Percentiles rank a stretch among this genome's conserved stretches.
Evolutionary conservation across 768 basidiomycete genomes (phyloP).

Genomic region (Paxillus rubicundulus): DNA sequence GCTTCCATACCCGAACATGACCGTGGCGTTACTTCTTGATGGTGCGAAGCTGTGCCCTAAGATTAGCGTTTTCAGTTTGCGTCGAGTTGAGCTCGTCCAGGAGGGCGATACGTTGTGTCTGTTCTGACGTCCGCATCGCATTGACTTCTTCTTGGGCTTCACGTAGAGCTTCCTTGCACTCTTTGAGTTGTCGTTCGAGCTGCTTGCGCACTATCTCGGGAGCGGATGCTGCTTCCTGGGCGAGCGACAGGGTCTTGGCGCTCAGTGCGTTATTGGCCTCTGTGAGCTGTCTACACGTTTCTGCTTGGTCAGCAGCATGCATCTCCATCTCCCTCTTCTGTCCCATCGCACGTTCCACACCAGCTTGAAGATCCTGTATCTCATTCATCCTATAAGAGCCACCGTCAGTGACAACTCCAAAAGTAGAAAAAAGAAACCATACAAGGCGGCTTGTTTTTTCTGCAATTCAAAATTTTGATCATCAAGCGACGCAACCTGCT

Average conservation of each 20-base stretch:
- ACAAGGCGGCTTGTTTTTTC: conserved; percentile 57
- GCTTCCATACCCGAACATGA: not conserved
- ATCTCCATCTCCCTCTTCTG: conserved; percentile 73
- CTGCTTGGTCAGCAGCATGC: conserved; percentile 68
- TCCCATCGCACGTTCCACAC: conserved; percentile 53
- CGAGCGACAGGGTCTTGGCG: conserved; percentile 57
- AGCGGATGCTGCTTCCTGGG: conserved; percentile 36
- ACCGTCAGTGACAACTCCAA: conserved; percentile 1
- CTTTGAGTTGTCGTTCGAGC: conserved; percentile 61
- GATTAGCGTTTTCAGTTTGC: conserved; percentile 72
- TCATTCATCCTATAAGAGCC: conserved; percentile 58
- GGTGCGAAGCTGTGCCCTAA: conserved; percentile 70
- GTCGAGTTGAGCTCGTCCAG: conserved; percentile 85
- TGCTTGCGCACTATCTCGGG: conserved; percentile 54
- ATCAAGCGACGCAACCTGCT: conserved; percentile 78
- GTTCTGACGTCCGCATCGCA: conserved; percentile 65
- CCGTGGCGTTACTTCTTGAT: conserved; percentile 34
- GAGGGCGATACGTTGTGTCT: conserved; percentile 77
- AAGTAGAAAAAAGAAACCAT: conserved; percentile 5
- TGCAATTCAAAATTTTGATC: conserved; percentile 61
- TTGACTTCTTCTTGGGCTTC: conserved; percentile 68
- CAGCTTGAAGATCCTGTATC: conserved; percentile 54
- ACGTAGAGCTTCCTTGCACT: conserved; percentile 58
- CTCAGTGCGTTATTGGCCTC: conserved; percentile 79
- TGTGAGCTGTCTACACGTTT: conserved; percentile 67